Conservation (phyloP, 2,329 filamentous ascomycete genomes). For the Lachnellula cervina region DNA sequence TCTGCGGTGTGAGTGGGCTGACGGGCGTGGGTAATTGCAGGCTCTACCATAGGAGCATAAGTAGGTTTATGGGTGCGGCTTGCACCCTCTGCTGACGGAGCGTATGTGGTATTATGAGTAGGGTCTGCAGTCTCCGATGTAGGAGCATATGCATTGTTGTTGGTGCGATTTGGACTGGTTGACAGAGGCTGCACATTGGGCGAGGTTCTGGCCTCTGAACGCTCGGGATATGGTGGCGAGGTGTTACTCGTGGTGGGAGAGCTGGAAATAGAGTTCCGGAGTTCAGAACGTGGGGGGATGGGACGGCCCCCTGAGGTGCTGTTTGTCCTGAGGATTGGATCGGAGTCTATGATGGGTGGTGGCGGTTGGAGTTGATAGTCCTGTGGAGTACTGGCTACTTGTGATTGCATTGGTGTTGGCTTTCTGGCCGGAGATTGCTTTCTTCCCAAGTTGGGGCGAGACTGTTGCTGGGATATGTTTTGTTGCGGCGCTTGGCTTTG, state of each 20-base stretch:
- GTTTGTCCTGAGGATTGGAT: slow-evolving; percentile 1
- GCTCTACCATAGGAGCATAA: not conserved
- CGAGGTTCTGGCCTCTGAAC: slow-evolving; percentile 9
- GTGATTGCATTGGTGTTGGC: not conserved
- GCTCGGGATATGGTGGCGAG: slow-evolving; percentile 2
- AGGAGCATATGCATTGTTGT: no score
- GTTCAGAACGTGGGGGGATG: slow-evolving; percentile 17
- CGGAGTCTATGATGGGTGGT: not conserved
- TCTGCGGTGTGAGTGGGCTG: no score
- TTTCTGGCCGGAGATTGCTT: not conserved
- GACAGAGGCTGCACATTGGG: not conserved
- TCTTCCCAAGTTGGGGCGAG: not conserved
- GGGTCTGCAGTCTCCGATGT: not conserved
- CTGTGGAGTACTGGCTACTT: not conserved
- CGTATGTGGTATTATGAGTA: not conserved
- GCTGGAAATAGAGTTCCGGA: not conserved
- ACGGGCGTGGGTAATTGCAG: no score
- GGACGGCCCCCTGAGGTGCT: slow-evolving; percentile 9
- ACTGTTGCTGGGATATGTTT: not conserved
- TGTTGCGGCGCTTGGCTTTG: not conserved
- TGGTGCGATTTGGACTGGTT: not conserved
- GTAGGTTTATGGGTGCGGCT: not conserved
- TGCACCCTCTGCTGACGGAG: no score
- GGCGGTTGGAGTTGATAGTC: not conserved
- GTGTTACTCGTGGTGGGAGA: not conserved